Evolutionary conservation across 495 filamentous ascomycete species (phyloP), one percentile per base, ranked within the genome.

Genomic region (Annulohypoxylon moriforme): DNA sequence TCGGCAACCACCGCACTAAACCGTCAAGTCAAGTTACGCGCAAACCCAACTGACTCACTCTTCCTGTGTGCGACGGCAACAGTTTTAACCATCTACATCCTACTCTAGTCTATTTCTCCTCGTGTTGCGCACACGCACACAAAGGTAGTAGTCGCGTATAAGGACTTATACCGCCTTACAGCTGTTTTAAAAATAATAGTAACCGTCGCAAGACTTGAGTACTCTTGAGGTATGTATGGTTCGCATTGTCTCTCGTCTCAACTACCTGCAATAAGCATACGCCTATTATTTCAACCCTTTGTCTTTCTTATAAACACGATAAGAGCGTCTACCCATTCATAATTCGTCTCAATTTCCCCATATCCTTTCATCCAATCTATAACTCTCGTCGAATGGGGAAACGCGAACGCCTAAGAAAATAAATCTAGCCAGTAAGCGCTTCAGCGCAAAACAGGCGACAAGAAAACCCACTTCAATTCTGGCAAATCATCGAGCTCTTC

Each of bases 401-500:
- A 44, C 40, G 40, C 40, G 20, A 33, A 58, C 22, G 31, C 34
- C 36, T 44, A 64, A 22, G 44, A 55, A 74, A 67, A 62, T 60
- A 65, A 60, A 65, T 76, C 68, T 59, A 78, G 76, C 76, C 74
- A 78, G 70, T 78, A 64, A 77, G 69, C 72, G 74, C 42, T 60
- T 14, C 72, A 70, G 75, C 72, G 72, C 74, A 78, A 77, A 74
- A 76, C 31, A 74, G 60, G 59, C 72, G 60, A 78, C 66, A 66
- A 74, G n/a, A 66, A 67, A 67, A 75, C 50, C 73, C 69, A 69
- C 66, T 36, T 25, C 49, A 16, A 36, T 56, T 38, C 72, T 73
- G 78, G 78, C 81, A 85, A 85, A 84, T 84, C 83, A 84, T 77
- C 74, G 74, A 74, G 60, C 78, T 76, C 64, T 72, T 67, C 67